Conservation (phyloP, 345 rosid genomes). For the Aquilaria malaccensis region DNA sequence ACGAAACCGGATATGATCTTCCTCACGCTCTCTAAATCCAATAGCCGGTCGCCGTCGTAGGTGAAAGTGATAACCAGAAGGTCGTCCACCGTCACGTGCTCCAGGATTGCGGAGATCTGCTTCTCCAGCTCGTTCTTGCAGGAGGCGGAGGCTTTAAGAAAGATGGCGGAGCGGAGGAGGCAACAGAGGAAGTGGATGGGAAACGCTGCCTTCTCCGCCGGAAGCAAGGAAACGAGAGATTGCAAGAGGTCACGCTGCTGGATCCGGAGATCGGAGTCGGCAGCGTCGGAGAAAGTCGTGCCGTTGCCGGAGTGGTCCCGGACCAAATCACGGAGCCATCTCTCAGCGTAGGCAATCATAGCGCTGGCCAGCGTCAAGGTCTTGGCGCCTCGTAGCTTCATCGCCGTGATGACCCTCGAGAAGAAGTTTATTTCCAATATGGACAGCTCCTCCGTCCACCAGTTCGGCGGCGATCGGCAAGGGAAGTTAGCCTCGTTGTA, state of each 20-base stretch:
- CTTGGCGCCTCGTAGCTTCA: slow-evolving; percentile 70
- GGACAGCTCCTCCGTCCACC: slow-evolving; percentile 97
- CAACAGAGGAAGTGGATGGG: slow-evolving; percentile 80
- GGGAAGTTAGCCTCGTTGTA: slow-evolving; percentile 83
- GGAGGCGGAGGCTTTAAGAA: slow-evolving; percentile 41
- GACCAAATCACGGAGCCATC: slow-evolving; percentile 73
- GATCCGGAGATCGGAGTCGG: slow-evolving; percentile 27
- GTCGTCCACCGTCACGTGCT: slow-evolving; percentile 72
- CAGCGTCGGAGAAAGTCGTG: slow-evolving; percentile 25
- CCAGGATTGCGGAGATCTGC: slow-evolving; percentile 59
- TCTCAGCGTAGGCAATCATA: slow-evolving; percentile 62
- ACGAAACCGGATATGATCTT: slow-evolving; percentile 57
- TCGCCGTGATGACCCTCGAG: slow-evolving; percentile 39
- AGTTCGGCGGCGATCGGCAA: slow-evolving; percentile 75
- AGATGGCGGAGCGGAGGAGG: slow-evolving; percentile 78
- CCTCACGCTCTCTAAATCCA: slow-evolving; percentile 82
- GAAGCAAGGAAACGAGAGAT: slow-evolving; percentile 58
- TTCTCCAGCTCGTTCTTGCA: slow-evolving; percentile 83
- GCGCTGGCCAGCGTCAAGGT: slow-evolving; percentile 55
- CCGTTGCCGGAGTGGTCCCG: slow-evolving; percentile 75
- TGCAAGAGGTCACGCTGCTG: slow-evolving; percentile 59
- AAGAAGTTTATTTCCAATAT: slow-evolving; percentile 54
- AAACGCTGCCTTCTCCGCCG: slow-evolving; percentile 66
- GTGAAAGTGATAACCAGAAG: slow-evolving; percentile 70
- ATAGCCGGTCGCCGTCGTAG: slow-evolving; percentile 76